Percentiles rank a stretch among this genome's conserved stretches.
Conservation (phyloP, 1,284 basidiomycete species). For the Baeospora myosura region DNA sequence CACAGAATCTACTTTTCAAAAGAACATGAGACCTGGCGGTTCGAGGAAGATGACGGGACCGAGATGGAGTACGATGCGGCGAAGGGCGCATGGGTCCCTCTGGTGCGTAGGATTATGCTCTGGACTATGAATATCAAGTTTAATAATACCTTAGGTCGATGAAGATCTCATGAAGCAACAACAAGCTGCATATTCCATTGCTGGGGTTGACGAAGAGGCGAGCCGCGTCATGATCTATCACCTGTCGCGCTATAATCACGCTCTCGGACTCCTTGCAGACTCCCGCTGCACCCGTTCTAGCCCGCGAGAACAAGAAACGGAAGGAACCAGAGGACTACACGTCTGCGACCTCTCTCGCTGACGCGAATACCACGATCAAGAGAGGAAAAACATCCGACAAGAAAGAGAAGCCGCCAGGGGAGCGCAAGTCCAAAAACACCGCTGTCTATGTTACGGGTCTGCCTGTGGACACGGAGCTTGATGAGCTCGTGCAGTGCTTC, state of each 20-base stretch:
- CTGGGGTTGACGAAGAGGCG: slow-evolving; percentile 88
- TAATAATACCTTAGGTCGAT: slow-evolving; percentile 46
- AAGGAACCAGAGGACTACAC: slow-evolving; percentile 75
- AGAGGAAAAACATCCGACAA: slow-evolving; percentile 49
- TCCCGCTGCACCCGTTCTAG: slow-evolving; percentile 77
- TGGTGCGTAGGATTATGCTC: slow-evolving; percentile 47
- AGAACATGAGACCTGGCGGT: slow-evolving; percentile 73
- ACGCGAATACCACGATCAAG: slow-evolving; percentile 52
- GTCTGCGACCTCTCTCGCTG: slow-evolving; percentile 43
- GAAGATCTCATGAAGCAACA: slow-evolving; percentile 79
- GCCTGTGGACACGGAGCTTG: slow-evolving; percentile 68
- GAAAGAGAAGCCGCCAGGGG: slow-evolving; percentile 34
- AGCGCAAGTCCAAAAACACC: slow-evolving; percentile 78
- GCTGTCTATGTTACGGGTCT: slow-evolving; percentile 88
- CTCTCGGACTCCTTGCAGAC: slow-evolving; percentile 39
- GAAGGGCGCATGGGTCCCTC: slow-evolving; percentile 73
- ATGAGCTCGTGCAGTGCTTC: slow-evolving; percentile 79
- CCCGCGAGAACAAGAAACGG: slow-evolving; percentile 74
- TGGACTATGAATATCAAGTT: slow-evolving; percentile 4
- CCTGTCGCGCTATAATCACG: slow-evolving; percentile 14
- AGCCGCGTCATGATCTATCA: slow-evolving; percentile 23
- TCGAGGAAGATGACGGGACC: slow-evolving; percentile 81
- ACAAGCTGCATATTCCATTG: slow-evolving; percentile 87
- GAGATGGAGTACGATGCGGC: slow-evolving; percentile 83
- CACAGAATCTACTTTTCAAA: slow-evolving; percentile 70